phyloP scores from a whole-genome alignment of 768 basidiomycete species.

The Multifurca ochricompacta region DNA sequence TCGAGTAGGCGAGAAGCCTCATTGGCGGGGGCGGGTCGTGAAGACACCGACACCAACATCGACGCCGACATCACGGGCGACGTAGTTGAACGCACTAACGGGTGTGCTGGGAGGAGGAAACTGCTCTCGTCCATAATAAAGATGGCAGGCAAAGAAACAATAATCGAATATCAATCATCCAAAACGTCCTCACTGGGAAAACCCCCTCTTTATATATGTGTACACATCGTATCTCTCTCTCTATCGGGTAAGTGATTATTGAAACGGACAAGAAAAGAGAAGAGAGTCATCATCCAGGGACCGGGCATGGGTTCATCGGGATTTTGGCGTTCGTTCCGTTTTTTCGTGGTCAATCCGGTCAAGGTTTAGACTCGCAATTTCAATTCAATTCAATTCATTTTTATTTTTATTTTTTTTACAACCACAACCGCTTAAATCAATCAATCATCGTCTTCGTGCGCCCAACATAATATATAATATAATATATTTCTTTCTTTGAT shows the following conservation, averaged over 20 bases:
- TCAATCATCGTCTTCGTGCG: neutral
- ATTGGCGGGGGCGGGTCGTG: neutral
- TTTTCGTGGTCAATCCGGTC: no score
- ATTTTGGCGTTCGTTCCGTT: no score
- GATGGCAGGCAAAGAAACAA: no score
- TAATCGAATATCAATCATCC: neutral
- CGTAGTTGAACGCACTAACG: neutral
- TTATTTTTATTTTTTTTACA: neutral
- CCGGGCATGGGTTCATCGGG: no score
- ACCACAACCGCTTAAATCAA: neutral
- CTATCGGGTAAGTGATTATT: no score
- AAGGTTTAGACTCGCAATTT: no score
- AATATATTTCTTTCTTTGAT: neutral
- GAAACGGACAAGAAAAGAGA: no score
- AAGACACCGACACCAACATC: neutral
- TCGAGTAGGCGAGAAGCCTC: constrained; percentile 10
- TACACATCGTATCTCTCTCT: no score
- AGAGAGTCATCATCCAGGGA: no score
- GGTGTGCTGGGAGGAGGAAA: neutral
- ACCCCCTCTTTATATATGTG: neutral
- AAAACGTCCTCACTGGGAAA: neutral
- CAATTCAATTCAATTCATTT: no score
- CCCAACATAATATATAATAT: no score
- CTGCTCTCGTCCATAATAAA: constrained; percentile 2
- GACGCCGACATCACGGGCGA: neutral